Conservation (phyloP, 257 asterid species). For the Solanum dulcamara region DNA sequence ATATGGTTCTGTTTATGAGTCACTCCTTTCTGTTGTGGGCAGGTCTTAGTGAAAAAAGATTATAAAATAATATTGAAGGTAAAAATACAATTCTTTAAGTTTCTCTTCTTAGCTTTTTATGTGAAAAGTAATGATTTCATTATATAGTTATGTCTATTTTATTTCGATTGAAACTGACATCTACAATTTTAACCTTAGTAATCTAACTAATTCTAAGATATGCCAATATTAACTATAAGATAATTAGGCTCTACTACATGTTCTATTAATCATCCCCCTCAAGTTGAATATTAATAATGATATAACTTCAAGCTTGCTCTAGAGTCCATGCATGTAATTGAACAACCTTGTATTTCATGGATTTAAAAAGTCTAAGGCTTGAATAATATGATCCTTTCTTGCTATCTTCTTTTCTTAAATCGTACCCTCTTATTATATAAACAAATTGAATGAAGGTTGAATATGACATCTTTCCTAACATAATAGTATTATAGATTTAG, state of each 20-base stretch:
- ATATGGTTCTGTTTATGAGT: neutral
- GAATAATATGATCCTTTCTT: no score
- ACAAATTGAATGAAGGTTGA: no score
- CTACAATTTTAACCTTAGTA: neutral
- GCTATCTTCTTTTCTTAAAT: no score
- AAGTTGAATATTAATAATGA: neutral
- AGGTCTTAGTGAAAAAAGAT: neutral
- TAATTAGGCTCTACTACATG: neutral
- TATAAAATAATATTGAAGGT: no score
- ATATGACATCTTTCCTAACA: no score
- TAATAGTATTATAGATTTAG: no score
- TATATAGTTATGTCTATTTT: neutral
- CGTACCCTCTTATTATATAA: no score
- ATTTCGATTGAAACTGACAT: no score
- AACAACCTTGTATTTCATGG: no score
- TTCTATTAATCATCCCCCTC: neutral
- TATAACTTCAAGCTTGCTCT: neutral
- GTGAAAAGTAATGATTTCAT: neutral
- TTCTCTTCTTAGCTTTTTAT: neutral
- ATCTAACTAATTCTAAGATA: neutral
- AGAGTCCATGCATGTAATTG: no score
- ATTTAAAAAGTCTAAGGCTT: no score
- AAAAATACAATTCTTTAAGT: neutral
- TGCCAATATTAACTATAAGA: neutral
- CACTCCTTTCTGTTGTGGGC: neutral